These are phyloP conservation scores for Hortiboletus campestris DNA, from an alignment of 768 basidiomycete genomes.

Conservation along the genomic window DNA sequence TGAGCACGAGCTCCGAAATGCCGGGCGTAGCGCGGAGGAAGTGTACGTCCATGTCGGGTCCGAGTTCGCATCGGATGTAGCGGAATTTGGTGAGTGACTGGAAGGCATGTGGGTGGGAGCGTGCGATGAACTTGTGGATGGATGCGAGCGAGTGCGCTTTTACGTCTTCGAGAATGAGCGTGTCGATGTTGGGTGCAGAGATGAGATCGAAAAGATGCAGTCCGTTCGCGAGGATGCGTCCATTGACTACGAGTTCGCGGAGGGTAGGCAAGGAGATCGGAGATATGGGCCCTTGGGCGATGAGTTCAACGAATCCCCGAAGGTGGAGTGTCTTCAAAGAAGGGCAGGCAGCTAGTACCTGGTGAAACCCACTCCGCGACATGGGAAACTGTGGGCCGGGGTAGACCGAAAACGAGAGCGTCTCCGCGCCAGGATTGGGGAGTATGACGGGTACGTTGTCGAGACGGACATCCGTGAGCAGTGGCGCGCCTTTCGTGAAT, in stretches of 20 bases:
- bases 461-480: constrained; percentile 32
- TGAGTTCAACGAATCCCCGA: constrained; percentile 32
- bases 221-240: constrained; percentile 28
- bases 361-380: constrained; percentile 23
- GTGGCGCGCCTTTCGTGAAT: constrained; percentile 33
- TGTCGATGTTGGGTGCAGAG: constrained; percentile 32
- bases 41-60: constrained; percentile 31
- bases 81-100: constrained; percentile 28
- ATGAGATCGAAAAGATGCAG: constrained; percentile 33
- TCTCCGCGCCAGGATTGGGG: constrained; percentile 19
- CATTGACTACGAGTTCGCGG: constrained; percentile 32
- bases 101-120: constrained; percentile 27
- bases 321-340: constrained; percentile 25
- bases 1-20: constrained; percentile 31
- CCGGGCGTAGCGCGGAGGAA: constrained; percentile 32
- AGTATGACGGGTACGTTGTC: constrained; percentile 31
- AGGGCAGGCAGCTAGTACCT: constrained; percentile 19
- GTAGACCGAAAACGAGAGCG: constrained; percentile 33
- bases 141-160: constrained; percentile 24
- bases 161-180: constrained; percentile 31
- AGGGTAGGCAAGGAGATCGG: constrained; percentile 25
- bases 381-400: constrained; percentile 34
- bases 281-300: constrained; percentile 15
- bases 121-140: constrained; percentile 30
- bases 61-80: constrained; percentile 33